Conservation (phyloP, 164 flowering plant genomes). For the Aristolochia californica region DNA sequence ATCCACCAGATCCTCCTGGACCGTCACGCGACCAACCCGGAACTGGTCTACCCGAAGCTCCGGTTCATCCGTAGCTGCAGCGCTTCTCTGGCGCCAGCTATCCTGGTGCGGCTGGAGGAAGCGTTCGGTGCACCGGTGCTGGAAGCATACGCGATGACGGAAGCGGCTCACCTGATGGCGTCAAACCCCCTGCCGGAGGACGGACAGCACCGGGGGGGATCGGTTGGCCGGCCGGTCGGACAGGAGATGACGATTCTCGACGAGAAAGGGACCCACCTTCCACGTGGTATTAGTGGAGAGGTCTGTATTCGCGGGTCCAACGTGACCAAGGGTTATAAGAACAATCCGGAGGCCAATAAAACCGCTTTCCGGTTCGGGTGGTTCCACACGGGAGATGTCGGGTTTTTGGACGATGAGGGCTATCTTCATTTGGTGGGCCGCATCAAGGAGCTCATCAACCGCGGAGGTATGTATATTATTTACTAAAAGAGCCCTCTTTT, state of each 20-base stretch:
- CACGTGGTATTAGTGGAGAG: conserved; percentile 47
- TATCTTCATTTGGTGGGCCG: conserved; percentile 87
- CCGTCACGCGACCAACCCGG: conserved; percentile 54
- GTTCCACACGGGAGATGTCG: conserved; percentile 95
- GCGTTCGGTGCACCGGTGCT: conserved; percentile 76
- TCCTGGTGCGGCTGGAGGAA: conserved; percentile 62
- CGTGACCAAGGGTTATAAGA: conserved; percentile 79
- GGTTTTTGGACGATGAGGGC: conserved; percentile 69
- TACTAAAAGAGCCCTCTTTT: neutral
- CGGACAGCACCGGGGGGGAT: conserved; percentile 71
- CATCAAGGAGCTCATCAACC: conserved; percentile 94
- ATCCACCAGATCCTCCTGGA: conserved; percentile 90
- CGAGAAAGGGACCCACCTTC: conserved; percentile 43
- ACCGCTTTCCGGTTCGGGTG: conserved; percentile 64
- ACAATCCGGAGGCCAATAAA: conserved; percentile 78
- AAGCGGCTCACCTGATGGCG: conserved; percentile 56
- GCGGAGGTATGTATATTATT: conserved; percentile 58
- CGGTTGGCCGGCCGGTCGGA: conserved; percentile 84
- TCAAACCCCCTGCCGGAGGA: conserved; percentile 73
- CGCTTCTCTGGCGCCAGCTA: conserved; percentile 66
- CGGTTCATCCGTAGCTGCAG: conserved; percentile 90
- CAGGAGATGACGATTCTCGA: conserved; percentile 76
- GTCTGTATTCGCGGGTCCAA: conserved; percentile 86
- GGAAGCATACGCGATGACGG: conserved; percentile 94
- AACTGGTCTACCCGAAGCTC: conserved; percentile 60